Base-by-base conservation (phyloP, 2,329 filamentous ascomycete species). In the Penicillium sp. region DNA sequence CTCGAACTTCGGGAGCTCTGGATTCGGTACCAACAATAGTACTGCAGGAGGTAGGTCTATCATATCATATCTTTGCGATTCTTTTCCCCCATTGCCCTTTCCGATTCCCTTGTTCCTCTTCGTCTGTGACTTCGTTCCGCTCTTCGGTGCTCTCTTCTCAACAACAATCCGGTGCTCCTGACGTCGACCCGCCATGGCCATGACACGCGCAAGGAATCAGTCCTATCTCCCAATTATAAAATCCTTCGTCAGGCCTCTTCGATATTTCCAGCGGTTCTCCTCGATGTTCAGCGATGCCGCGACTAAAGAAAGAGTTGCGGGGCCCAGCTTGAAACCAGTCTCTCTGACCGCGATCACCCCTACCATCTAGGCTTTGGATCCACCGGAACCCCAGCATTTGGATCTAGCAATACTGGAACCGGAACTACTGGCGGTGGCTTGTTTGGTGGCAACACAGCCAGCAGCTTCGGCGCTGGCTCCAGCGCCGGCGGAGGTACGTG, bases 301-400 rank as follows among this genome's bases (percentile, higher is more conserved):
- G 51, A 67, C 66, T 67, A 70, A 61, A 65, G 63, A 67, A 67
- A 62, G 61, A 65, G 67, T 62, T 62, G 60, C 67, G 64, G 58
- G 55, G 52, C 43, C 55, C 47, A 51, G 60, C 64, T 69, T 69
- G 58, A 68, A 61, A 69, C 61, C 67, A 68, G 60, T 66, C 62
- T 67, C 66, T 74, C 72, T 75, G 71, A 75, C 72, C 64, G 66
- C 67, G 59, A 69, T 69, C 60, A 65, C 63, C 57, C 62, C 65
- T 64, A 67, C 71, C 61, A 69, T 71, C 61, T 74, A 75, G 72
- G 72, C 66, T 74, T 75, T 70, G 72, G 72, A 67, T 72, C 71
- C 12, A 53, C 46, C 40, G 51, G 69, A 70, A 56, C 59, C 52
- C 69, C 70, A 29, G 67, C 71, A 26, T 76, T 76, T 65, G 73